Conservation (phyloP, 495 filamentous ascomycete species). For the Trichoderma gamsii region DNA sequence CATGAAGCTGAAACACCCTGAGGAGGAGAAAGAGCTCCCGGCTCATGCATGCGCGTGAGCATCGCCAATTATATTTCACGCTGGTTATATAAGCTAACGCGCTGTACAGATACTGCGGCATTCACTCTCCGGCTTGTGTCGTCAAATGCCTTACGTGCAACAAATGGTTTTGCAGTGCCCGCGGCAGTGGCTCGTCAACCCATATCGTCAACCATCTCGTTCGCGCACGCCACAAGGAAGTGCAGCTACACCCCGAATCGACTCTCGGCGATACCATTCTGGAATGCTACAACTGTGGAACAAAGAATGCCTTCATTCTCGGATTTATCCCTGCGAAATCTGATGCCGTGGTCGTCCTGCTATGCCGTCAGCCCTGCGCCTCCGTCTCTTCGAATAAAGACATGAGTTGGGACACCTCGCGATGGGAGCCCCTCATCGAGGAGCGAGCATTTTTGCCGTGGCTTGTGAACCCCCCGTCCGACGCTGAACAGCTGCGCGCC, state of each 20-base stretch:
- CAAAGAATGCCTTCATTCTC: constrained; percentile 98
- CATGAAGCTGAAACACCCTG: constrained; percentile 55
- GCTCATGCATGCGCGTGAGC: constrained; percentile 95
- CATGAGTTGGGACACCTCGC: constrained; percentile 99
- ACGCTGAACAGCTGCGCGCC: constrained; percentile 93
- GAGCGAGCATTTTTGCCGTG: constrained; percentile 92
- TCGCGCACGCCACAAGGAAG: constrained; percentile 95
- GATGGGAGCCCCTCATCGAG: constrained; percentile 96
- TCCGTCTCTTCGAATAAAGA: constrained; percentile 95
- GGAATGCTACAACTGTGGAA: constrained; percentile 99
- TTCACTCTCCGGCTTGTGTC: constrained; percentile 89
- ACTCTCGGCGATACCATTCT: constrained; percentile 95
- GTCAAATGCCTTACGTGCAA: constrained; percentile 92
- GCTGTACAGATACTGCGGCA: constrained; percentile 79
- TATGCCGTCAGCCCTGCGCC: constrained; percentile 95
- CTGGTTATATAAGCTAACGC: constrained; percentile 17
- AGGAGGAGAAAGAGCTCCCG: constrained; percentile 88
- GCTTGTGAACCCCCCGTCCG: constrained; percentile 84
- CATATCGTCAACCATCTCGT: constrained; percentile 99
- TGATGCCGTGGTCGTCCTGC: constrained; percentile 92
- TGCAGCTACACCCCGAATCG: constrained; percentile 90
- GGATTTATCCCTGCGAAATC: constrained; percentile 99
- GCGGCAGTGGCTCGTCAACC: constrained; percentile 92
- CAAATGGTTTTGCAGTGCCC: constrained; percentile 99
- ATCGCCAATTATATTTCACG: not conserved